These are phyloP conservation scores for Arctostaphylos glauca DNA, from an alignment of 148 eudicot genomes.

Conservation along the genomic window DNA sequence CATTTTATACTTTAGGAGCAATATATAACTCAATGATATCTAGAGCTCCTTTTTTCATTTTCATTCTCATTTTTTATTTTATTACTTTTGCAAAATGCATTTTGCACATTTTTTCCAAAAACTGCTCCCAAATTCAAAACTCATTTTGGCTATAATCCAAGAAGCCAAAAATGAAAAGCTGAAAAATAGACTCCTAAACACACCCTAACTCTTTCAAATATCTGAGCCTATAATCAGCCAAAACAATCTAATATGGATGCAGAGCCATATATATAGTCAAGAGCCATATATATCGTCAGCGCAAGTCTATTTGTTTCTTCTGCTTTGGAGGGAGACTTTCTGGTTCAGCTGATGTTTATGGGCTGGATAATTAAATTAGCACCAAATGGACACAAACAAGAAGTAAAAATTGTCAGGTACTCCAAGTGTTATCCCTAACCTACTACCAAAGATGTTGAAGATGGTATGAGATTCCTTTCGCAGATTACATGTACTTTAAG, in stretches of 20 bases:
- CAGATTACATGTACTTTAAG: neutral
- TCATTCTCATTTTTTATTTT: no score
- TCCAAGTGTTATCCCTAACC: no score
- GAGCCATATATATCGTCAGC: neutral
- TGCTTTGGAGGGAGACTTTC: neutral
- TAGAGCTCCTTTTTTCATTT: no score
- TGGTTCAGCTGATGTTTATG: neutral
- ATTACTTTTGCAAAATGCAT: no score
- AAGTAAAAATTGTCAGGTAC: neutral
- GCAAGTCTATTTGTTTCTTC: neutral
- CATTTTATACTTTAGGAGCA: no score
- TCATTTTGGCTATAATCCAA: no score
- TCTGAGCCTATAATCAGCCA: neutral
- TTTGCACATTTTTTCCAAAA: no score
- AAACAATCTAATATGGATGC: neutral
- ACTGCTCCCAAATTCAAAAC: no score
- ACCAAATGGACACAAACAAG: neutral
- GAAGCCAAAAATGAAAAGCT: no score
- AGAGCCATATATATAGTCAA: neutral
- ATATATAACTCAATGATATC: no score
- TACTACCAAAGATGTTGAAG: neutral
- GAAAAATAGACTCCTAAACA: no score
- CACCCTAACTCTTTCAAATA: neutral
- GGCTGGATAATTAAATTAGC: neutral
- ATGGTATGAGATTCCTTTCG: neutral